Evolutionary conservation across 192 early-diverging fungal species (phyloP), one percentile per base, ranked within the genome.

Genomic region (Lunasporangiospora selenospora): DNA sequence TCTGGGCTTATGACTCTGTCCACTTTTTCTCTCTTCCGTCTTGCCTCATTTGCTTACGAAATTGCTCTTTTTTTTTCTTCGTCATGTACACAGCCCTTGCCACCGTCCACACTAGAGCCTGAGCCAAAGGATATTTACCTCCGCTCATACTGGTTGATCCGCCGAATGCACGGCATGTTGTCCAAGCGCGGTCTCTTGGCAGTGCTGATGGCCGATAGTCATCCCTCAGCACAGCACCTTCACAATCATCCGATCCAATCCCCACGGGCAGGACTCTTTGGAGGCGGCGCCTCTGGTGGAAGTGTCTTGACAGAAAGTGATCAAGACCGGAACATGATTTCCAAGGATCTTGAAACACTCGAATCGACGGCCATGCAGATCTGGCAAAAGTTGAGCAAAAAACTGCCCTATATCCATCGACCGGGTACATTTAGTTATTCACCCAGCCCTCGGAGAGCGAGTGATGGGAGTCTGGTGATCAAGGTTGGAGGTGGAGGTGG

Each of bases 131-230:
- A 76, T 50, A 49, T 62, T 49, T 70, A 55, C 57, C 48, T 80
- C 24, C 75, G 71, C 18, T 64, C 56, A 15, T 80, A 76, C 55
- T 80, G 78, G 78, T 39, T 80, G 18, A 76, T 80, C 58, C 65
- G 51, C n/a, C 39, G 61, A 19, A 33, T 80, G 4, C 21, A 54
- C 3, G 34, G 36, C 12, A 13, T 55, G 30, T 37, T 73, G 21
- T 41, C 58, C 4, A 54, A 71, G 16, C 29, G 24, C 3, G 67
- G 67, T 2, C 37, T 43, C n/a, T 23, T 71, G 29, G 52, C 30
- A 15, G 21, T 71, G 7, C 30, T 71, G 32, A 36, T 71, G 30
- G 30, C 51, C 3, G 33, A 10, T n/a, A n/a, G n/a, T n/a, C n/a
- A n/a, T n/a, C n/a, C n/a, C n/a, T n/a, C n/a, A n/a, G n/a, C n/a